These are phyloP conservation scores for Epichloe sp. DNA, from an alignment of 2,329 filamentous ascomycete genomes.

Conservation along the genomic window DNA sequence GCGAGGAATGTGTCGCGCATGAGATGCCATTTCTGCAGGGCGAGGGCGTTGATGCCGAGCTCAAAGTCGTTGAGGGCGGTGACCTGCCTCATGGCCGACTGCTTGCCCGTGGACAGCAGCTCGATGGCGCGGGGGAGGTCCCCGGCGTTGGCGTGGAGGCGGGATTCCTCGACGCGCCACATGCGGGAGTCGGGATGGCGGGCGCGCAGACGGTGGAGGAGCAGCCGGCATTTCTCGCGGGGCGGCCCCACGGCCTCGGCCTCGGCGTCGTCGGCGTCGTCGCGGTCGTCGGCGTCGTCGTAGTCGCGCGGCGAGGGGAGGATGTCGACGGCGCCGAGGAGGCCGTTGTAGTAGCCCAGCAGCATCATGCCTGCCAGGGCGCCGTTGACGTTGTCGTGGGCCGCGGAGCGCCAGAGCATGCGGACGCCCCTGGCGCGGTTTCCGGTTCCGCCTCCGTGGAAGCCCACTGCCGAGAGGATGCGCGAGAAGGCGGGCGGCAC, in stretches of 20 bases:
- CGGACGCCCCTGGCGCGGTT: conserved; percentile 70
- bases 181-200: conserved; percentile 72
- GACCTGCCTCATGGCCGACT: conserved; percentile 75
- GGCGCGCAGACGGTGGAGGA: conserved; percentile 61
- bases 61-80: conserved; percentile 79
- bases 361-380: no score
- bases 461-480: conserved; percentile 78
- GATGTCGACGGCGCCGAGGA: conserved; percentile 81
- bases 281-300: conserved; percentile 30
- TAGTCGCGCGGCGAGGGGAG: conserved; percentile 37
- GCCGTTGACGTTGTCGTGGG: conserved; percentile 51
- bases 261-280: conserved; percentile 15
- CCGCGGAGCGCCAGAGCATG: conserved; percentile 83
- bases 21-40: conserved; percentile 60
- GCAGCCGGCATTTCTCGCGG: conserved; percentile 45
- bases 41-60: conserved; percentile 65
- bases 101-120: conserved; percentile 44
- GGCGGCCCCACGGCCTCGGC: conserved; percentile 59
- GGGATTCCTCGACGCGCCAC: conserved; percentile 80
- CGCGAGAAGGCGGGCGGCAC: conserved; percentile 84
- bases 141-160: conserved; percentile 56
- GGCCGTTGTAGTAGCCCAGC: no score
- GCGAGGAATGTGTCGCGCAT: conserved; percentile 63
- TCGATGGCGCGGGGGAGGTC: conserved; percentile 55
- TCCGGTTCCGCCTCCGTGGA: conserved; percentile 79